These are phyloP conservation scores for Diutina sp. DNA, from an alignment of 1,139 yeast genomes.

Conservation along the genomic window DNA sequence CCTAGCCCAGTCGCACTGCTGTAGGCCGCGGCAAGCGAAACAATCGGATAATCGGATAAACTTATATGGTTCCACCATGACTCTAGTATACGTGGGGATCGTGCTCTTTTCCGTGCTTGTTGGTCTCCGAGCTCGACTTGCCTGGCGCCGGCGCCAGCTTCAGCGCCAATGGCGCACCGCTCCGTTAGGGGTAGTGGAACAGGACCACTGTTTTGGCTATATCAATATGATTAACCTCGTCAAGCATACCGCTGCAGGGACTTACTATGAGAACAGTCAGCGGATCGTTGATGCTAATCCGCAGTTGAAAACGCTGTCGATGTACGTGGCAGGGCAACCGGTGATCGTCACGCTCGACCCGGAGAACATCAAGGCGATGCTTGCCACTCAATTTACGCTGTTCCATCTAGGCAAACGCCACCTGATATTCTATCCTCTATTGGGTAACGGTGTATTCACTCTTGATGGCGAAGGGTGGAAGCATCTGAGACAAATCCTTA, in stretches of 20 bases:
- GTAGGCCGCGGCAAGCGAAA: too few relatives aligned
- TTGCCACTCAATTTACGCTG: conserved; percentile 2
- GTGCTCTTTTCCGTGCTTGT: not conserved
- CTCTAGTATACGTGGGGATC: not conserved
- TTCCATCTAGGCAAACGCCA: not conserved
- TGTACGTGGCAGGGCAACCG: conserved; percentile 10
- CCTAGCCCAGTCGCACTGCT: too few relatives aligned
- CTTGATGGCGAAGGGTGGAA: conserved; percentile 2
- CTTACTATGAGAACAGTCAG: not conserved
- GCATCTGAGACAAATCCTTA: not conserved
- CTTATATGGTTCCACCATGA: not conserved
- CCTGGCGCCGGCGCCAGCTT: not conserved
- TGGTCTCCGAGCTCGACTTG: not conserved
- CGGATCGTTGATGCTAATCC: not conserved
- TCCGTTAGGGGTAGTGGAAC: not conserved
- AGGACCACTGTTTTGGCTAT: not conserved
- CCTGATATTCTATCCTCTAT: not conserved
- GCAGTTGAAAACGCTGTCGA: not conserved
- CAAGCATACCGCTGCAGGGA: not conserved
- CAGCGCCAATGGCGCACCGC: not conserved
- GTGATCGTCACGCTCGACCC: conserved; percentile 5
- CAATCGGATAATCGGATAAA: too few relatives aligned
- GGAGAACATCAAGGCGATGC: conserved; percentile 1
- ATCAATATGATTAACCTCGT: not conserved
- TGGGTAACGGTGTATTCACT: conserved; percentile 2